Percentiles rank a stretch among this genome's conserved stretches.
Conservation (phyloP, 2,329 filamentous ascomycete species). For the Pseudogymnoascus sp. region DNA sequence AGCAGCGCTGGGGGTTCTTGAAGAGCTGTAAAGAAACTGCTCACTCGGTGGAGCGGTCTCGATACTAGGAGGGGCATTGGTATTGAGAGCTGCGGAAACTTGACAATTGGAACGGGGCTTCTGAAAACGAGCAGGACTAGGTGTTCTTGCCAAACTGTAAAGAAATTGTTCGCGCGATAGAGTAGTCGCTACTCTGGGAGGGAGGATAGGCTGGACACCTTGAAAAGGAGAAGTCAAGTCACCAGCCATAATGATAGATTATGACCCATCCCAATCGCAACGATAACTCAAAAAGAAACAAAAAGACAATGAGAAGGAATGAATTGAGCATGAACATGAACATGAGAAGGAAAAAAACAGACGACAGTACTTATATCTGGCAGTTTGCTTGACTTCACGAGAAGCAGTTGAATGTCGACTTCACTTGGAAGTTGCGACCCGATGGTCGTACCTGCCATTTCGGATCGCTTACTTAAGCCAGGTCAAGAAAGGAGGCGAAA, state of each 20-base stretch:
- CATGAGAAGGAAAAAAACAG: neutral
- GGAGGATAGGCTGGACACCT: neutral
- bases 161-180: neutral
- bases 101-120: neutral
- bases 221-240: neutral
- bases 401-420: neutral
- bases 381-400: neutral
- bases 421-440: neutral
- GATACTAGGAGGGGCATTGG: neutral
- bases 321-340: neutral
- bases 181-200: neutral
- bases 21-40: neutral
- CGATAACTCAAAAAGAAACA: neutral
- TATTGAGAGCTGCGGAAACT: neutral
- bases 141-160: neutral
- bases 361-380: neutral
- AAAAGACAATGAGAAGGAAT: neutral
- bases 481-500: neutral
- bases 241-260: neutral
- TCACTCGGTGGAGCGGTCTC: neutral
- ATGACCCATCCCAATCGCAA: neutral
- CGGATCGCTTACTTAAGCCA: neutral
- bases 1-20: neutral
- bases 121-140: neutral
- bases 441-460: neutral